Base-by-base conservation (phyloP, 202 grass and related monocot species). In the Carex sylvatica region DNA sequence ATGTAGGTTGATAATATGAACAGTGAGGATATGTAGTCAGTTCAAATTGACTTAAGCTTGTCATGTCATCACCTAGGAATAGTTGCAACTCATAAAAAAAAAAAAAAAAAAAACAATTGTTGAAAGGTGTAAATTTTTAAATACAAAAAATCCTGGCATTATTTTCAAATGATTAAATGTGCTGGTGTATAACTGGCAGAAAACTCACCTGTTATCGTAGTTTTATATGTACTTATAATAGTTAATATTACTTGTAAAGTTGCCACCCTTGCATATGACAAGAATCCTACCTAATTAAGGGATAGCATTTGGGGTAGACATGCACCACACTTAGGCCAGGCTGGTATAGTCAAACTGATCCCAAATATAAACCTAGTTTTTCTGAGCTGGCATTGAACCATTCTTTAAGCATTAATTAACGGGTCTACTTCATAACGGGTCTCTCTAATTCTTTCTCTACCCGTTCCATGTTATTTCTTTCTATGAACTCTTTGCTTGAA, bases 331-430 rank as follows among this genome's bases (percentile, higher is more conserved):
- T 51, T 82, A 82, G 40, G 44, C 46, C 61, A 82, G 80, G 4
- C 80, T 82, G 80, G 63, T 63, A 28, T 61, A 19, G 74, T 77
- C 78, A 82, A 82, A 82, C 38, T 82, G 80, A 82, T 15, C 46
- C 44, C 61, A 65, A 70, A 69, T 80, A 36, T 12, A 24, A 30
- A 82, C 80, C 62, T 67, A 56, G 16, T 58, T 70, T 55, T 81
- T 66, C 60, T 70, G 44, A 82, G 80, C 80, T 82, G 80, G 59
- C 36, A 67, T 70, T 82, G 80, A 65, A 66, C 79, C 14, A 2
- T 62, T 80, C 78, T 72, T 26, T 77, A 30, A 77, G 18, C 15
- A 36, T 9, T 6, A 33, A 6, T 54, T 66, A 82, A 68, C 78
- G 59, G 78, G 59, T 65, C 56, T 28, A 62, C 42, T 22, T 80